A percentile compares a stretch with the other conserved stretches of the same genome.
phyloP scores from a whole-genome alignment of 805 yeast species.

The Aciculoconidium aculeatum region DNA sequence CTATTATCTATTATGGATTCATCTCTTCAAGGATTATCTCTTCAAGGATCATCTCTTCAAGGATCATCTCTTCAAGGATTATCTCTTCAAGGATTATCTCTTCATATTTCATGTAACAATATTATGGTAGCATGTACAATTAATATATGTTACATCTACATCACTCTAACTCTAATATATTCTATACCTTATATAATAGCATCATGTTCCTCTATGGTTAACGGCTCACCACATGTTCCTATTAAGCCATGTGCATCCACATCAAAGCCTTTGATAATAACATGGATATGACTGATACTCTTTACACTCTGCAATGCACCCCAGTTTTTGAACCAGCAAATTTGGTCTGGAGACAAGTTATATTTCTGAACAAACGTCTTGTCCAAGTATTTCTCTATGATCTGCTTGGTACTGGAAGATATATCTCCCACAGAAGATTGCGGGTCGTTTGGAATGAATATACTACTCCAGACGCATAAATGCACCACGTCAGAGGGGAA shows the following conservation, averaged over 20 bases:
- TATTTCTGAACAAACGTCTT: constrained; percentile 44
- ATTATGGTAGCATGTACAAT: too few relatives aligned
- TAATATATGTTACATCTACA: too few relatives aligned
- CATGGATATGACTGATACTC: constrained; percentile 66
- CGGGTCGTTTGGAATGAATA: constrained; percentile 47
- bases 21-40: too few relatives aligned
- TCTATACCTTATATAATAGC: too few relatives aligned
- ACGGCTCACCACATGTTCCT: constrained; percentile 9
- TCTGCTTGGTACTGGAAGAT: constrained; percentile 31
- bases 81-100: too few relatives aligned
- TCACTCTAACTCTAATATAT: too few relatives aligned
- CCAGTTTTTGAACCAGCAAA: constrained; percentile 71
- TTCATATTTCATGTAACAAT: too few relatives aligned
- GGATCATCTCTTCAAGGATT: too few relatives aligned
- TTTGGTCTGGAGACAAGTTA: constrained; percentile 32
- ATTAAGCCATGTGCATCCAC: constrained; percentile 9
- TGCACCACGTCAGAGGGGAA: constrained; percentile 49
- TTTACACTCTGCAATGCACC: constrained; percentile 62
- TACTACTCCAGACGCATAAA: constrained; percentile 63
- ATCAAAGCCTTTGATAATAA: constrained; percentile 42
- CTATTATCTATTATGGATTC: too few relatives aligned
- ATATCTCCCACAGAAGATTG: constrained; percentile 47
- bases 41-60: too few relatives aligned
- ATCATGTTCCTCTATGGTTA: constrained; percentile 8
- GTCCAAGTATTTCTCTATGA: constrained; percentile 41